Evolutionary conservation across 495 filamentous ascomycete genomes (phyloP).

Genomic region (Aspergillus campestris): DNA sequence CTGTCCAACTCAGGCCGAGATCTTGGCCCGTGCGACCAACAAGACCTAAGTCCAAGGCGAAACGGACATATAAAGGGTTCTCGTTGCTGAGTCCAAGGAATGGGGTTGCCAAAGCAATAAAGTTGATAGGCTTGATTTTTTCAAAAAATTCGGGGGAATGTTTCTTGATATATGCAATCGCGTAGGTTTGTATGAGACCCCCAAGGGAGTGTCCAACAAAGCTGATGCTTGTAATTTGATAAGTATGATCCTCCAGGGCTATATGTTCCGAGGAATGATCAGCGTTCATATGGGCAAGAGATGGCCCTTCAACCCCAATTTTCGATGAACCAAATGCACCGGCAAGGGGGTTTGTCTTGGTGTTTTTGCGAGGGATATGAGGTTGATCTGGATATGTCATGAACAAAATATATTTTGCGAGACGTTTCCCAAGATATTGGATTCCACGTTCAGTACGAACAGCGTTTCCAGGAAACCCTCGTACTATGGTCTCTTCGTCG

Average conservation of each 20-base stretch:
- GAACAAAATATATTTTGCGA: constrained; percentile 81
- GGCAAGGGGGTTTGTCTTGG: constrained; percentile 31
- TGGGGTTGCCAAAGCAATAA: constrained; percentile 83
- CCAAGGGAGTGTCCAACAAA: constrained; percentile 93
- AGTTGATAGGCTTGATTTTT: constrained; percentile 80
- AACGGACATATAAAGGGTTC: constrained; percentile 94
- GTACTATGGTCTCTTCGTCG: constrained; percentile 77
- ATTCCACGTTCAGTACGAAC: constrained; percentile 89
- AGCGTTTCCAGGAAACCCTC: constrained; percentile 85
- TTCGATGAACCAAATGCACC: constrained; percentile 25
- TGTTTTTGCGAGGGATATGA: constrained; percentile 60
- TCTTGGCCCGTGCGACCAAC: constrained; percentile 94
- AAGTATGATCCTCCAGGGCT: constrained; percentile 46
- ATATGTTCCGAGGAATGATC: constrained; percentile 6
- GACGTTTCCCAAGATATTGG: constrained; percentile 89
- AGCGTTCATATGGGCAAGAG: constrained; percentile 1
- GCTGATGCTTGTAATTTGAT: constrained; percentile 89
- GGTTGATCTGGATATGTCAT: constrained; percentile 92
- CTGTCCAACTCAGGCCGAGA: constrained; percentile 86
- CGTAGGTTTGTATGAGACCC: constrained; percentile 87
- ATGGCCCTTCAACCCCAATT: constrained; percentile 6
- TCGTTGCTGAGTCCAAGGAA: constrained; percentile 94
- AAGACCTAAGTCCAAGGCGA: constrained; percentile 90
- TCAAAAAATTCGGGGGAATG: constrained; percentile 90
- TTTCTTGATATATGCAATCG: constrained; percentile 95